phyloP scores from a whole-genome alignment of 2,329 filamentous ascomycete species.

The Tolypocladium tropicale region DNA sequence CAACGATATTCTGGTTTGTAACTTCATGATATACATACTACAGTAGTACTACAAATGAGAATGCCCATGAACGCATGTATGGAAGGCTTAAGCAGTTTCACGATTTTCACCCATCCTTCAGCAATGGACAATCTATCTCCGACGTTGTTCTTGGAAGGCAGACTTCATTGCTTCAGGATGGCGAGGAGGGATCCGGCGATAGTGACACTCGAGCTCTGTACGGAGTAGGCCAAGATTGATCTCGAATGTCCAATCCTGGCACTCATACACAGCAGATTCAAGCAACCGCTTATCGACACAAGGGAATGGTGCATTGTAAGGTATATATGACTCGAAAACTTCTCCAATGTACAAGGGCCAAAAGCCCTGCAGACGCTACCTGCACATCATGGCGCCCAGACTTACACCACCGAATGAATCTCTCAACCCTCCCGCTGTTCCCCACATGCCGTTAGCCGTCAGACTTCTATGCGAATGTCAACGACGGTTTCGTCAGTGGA shows the following conservation, averaged over 20 bases:
- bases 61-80: no score
- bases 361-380: background rate
- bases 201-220: background rate
- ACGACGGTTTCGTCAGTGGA: background rate
- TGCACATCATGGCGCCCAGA: background rate
- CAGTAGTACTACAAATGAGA: no score
- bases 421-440: background rate
- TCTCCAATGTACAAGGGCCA: conserved; percentile 2
- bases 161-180: no score
- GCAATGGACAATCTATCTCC: background rate
- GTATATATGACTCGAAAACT: background rate
- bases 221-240: no score
- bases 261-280: background rate
- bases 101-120: no score
- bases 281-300: background rate
- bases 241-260: background rate
- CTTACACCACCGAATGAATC: background rate
- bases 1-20: no score
- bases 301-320: conserved; percentile 3
- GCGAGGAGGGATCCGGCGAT: no score
- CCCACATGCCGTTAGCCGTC: background rate
- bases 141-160: no score
- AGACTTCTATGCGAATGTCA: background rate
- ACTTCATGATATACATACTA: no score
- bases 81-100: no score